These are phyloP conservation scores for Dothiorella sarmentorum DNA, from an alignment of 2,329 filamentous ascomycete species.

Conservation along the genomic window DNA sequence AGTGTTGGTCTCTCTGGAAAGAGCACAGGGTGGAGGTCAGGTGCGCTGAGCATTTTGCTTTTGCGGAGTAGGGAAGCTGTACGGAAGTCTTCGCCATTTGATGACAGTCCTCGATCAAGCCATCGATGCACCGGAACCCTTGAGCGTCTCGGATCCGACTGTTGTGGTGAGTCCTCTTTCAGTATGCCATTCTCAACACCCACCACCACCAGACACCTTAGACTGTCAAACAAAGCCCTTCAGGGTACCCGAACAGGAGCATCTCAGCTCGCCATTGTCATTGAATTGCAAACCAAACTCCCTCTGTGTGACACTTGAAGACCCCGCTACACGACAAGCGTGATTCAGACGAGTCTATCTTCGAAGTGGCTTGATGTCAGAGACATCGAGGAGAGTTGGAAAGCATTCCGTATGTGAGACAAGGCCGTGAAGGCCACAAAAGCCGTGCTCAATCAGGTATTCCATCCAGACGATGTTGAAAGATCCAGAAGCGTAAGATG, in stretches of 20 bases:
- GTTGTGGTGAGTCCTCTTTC: slow-evolving; percentile 19
- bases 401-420: slow-evolving; percentile 46
- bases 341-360: slow-evolving; percentile 60
- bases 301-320: slow-evolving; percentile 41
- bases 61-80: slow-evolving; percentile 45
- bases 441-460: slow-evolving; percentile 37
- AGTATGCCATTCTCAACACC: slow-evolving; percentile 8
- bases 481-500: slow-evolving; percentile 18
- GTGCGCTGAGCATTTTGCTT: slow-evolving; percentile 27
- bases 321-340: slow-evolving; percentile 53
- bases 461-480: not conserved
- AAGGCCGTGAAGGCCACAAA: slow-evolving; percentile 25
- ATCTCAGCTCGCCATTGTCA: slow-evolving; percentile 33
- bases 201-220: not conserved
- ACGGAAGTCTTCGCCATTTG: slow-evolving; percentile 45
- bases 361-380: slow-evolving; percentile 29
- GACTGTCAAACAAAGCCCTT: slow-evolving; percentile 20
- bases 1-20: slow-evolving; percentile 25
- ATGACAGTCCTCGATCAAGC: not conserved
- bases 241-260: slow-evolving; percentile 34
- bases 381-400: slow-evolving; percentile 26
- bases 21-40: slow-evolving; percentile 42
- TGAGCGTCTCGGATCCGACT: slow-evolving; percentile 28
- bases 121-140: slow-evolving; percentile 20
- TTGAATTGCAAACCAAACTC: slow-evolving; percentile 24